These are phyloP conservation scores for Polyporus tsugae DNA, from an alignment of 1,284 basidiomycete genomes.

Conservation along the genomic window DNA sequence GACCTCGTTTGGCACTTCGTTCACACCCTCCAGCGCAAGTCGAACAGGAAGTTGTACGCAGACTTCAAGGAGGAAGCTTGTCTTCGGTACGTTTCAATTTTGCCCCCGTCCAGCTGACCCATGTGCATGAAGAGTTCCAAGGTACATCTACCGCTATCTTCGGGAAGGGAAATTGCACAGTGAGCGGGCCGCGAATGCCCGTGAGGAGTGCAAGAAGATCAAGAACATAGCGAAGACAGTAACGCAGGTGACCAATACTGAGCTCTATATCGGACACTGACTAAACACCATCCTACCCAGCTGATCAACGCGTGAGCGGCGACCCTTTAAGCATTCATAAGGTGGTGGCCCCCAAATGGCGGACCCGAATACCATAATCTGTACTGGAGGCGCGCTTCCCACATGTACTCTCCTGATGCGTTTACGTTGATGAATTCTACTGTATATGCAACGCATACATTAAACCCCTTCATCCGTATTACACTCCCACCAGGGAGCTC, in stretches of 20 bases:
- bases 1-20: background rate
- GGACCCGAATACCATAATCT: background rate
- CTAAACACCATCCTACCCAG: conserved; percentile 7
- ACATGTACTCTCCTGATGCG: background rate
- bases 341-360: background rate
- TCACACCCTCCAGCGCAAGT: conserved; percentile 59
- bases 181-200: conserved; percentile 59
- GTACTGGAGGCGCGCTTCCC: background rate
- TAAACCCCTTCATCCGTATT: conserved; percentile 24
- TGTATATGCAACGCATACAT: conserved; percentile 33
- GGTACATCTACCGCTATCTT: conserved; percentile 56
- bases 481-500: conserved; percentile 17
- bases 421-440: conserved; percentile 23
- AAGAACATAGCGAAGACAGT: conserved; percentile 56
- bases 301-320: conserved; percentile 25
- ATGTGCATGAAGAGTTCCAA: conserved; percentile 18
- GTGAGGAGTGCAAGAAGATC: conserved; percentile 71
- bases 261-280: background rate
- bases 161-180: conserved; percentile 57
- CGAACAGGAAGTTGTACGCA: conserved; percentile 79
- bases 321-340: background rate
- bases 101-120: background rate
- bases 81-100: conserved; percentile 54
- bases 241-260: conserved; percentile 44
- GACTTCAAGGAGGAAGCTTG: conserved; percentile 82